Evolutionary conservation across 257 asterid genomes (phyloP).

Genomic region (Salvia miltiorrhiza): DNA sequence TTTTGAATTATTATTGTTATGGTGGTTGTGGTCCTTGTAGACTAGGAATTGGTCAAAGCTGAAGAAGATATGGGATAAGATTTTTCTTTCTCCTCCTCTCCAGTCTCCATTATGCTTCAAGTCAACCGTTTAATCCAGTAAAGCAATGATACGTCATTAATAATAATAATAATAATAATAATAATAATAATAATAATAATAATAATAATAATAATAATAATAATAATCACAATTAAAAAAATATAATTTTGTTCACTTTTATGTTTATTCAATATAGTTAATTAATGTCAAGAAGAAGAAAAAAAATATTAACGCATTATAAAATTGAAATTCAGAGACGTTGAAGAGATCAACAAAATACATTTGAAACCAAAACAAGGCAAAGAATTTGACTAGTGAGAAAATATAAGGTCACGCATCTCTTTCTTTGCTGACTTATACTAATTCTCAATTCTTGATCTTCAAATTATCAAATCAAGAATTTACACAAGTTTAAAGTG

Average conservation of each 20-base stretch:
- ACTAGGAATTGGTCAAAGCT: background rate
- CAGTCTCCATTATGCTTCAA: background rate
- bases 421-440: background rate
- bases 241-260: background rate
- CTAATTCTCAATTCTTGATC: background rate
- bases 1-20: too few relatives aligned
- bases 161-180: too few relatives aligned
- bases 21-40: background rate
- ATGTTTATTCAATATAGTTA: background rate
- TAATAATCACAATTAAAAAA: too few relatives aligned
- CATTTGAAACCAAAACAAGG: background rate
- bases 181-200: too few relatives aligned
- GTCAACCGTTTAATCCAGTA: slow-evolving; percentile 14
- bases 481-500: background rate
- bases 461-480: background rate
- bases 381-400: background rate
- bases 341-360: background rate
- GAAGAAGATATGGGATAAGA: background rate
- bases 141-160: background rate
- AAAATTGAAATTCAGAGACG: background rate
- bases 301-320: background rate
- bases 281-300: too few relatives aligned
- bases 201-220: background rate
- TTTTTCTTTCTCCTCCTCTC: background rate
- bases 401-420: background rate